A percentile compares a stretch with the other conserved stretches of the same genome.
phyloP scores from a whole-genome alignment of 306 rosid genomes.

The Vigna trinervia region DNA sequence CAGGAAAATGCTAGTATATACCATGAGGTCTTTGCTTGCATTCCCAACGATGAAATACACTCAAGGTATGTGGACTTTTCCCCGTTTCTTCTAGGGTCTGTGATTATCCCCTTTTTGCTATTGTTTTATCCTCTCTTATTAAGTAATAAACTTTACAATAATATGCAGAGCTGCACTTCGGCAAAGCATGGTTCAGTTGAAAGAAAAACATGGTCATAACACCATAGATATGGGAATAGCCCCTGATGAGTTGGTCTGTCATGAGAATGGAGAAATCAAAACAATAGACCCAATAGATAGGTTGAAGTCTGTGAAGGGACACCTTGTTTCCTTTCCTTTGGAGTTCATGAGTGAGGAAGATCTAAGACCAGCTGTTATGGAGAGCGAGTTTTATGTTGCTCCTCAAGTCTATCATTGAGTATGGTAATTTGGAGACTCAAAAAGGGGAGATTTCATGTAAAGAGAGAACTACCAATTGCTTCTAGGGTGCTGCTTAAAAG shows the following conservation, averaged over 20 bases:
- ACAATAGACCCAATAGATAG: slow-evolving; percentile 60
- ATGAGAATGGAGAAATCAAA: slow-evolving; percentile 60
- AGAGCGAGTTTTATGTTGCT: slow-evolving; percentile 86
- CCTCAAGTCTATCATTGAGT: slow-evolving; percentile 85
- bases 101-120: neutral
- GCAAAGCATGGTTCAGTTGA: slow-evolving; percentile 68
- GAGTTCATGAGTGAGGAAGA: slow-evolving; percentile 95
- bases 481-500: neutral
- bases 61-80: slow-evolving; percentile 71
- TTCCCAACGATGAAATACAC: slow-evolving; percentile 86
- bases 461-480: slow-evolving; percentile 1
- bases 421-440: neutral
- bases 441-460: neutral
- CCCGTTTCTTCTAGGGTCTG: neutral
- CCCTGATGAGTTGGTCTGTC: slow-evolving; percentile 60
- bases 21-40: slow-evolving; percentile 85
- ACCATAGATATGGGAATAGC: slow-evolving; percentile 93
- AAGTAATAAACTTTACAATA: neutral
- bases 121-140: neutral
- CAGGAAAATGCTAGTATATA: slow-evolving; percentile 85
- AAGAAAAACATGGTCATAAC: slow-evolving; percentile 73
- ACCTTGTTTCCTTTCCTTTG: slow-evolving; percentile 90
- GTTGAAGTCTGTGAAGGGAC: slow-evolving; percentile 72
- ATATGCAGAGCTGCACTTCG: slow-evolving; percentile 75
- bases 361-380: slow-evolving; percentile 89